Evolutionary conservation across 2,329 filamentous ascomycete species (phyloP).

Genomic region (Cadophora gregata): DNA sequence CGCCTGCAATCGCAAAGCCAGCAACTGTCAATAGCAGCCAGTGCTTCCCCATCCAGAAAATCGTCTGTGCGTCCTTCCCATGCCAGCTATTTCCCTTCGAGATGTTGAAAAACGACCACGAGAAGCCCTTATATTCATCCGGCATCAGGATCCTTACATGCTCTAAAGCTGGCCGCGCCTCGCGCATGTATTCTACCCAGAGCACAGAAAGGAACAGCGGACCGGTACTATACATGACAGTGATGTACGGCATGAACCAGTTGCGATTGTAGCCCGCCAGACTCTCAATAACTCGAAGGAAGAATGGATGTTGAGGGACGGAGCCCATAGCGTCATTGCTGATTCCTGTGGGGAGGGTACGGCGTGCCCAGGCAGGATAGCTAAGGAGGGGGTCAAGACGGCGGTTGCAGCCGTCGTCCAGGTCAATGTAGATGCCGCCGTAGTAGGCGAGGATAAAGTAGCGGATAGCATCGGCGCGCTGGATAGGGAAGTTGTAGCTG

Average conservation of each 20-base stretch:
- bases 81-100: conserved; percentile 55
- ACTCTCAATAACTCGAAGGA: conserved; percentile 70
- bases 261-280: conserved; percentile 71
- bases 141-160: conserved; percentile 72
- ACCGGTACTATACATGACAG: conserved; percentile 80
- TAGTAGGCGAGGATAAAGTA: conserved; percentile 81
- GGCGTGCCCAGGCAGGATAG: conserved; percentile 73
- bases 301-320: conserved; percentile 75
- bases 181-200: conserved; percentile 74
- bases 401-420: conserved; percentile 58
- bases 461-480: conserved; percentile 78
- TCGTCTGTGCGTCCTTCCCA: conserved; percentile 51
- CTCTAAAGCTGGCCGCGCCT: conserved; percentile 53
- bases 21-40: conserved; percentile 47
- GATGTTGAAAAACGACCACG: conserved; percentile 73
- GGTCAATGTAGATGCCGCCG: conserved; percentile 81
- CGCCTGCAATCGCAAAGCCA: conserved; percentile 43
- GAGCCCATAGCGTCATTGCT: conserved; percentile 83
- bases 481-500: conserved; percentile 75
- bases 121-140: conserved; percentile 70
- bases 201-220: conserved; percentile 78
- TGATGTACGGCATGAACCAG: conserved; percentile 71
- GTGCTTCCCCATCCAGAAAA: conserved; percentile 56
- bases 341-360: conserved; percentile 77
- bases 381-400: conserved; percentile 65